Conservation (phyloP, 345 rosid genomes). For the Corymbia maculata region DNA sequence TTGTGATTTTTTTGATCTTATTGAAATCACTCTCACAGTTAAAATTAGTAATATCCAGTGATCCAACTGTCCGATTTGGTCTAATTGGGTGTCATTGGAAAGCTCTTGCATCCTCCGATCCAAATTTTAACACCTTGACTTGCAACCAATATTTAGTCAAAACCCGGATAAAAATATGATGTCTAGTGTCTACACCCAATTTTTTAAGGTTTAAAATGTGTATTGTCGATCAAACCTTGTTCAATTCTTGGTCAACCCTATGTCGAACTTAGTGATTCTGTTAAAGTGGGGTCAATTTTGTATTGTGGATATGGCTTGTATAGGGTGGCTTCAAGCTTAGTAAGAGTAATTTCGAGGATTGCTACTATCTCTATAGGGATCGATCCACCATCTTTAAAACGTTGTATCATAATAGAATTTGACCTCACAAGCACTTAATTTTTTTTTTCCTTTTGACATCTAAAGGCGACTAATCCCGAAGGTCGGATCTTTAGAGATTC, state of each 20-base stretch:
- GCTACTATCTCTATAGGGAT: not conserved
- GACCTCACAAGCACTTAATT: not conserved
- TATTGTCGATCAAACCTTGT: not conserved
- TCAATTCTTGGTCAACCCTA: not conserved
- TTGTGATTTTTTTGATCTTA: accelerated
- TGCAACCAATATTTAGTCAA: not conserved
- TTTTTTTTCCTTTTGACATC: too few species aligned
- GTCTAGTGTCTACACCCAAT: not conserved
- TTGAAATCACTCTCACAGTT: accelerated
- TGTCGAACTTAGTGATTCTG: not conserved
- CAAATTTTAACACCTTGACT: not conserved
- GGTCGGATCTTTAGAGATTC: not conserved
- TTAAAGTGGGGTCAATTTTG: not conserved
- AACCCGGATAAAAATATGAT: not conserved
- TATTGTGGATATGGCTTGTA: not conserved
- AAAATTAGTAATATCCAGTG: not conserved
- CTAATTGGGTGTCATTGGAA: not conserved
- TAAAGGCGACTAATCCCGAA: accelerated
- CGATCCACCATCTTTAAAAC: not conserved
- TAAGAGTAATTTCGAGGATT: not conserved
- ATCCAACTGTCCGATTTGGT: not conserved
- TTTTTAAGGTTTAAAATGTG: not conserved
- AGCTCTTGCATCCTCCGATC: not conserved
- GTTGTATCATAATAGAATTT: not conserved
- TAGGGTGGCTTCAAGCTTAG: not conserved